phyloP scores from a whole-genome alignment of 768 basidiomycete species.

The Suillus plorans region DNA sequence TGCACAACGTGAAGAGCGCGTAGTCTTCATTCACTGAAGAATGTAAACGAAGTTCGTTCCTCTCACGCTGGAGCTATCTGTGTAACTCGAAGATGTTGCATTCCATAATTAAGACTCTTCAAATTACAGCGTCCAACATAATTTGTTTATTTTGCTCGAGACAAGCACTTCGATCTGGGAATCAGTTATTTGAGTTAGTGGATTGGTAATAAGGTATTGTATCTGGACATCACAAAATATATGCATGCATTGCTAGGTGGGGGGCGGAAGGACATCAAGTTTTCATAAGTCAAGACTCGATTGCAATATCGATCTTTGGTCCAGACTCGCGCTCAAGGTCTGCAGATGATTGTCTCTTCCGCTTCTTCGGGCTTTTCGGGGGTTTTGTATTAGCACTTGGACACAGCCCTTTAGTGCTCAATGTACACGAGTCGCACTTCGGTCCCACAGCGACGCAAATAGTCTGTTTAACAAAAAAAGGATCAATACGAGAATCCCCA shows the following conservation, averaged over 20 bases:
- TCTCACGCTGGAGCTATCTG: neutral
- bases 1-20: neutral
- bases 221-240: neutral
- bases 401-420: slow-evolving; percentile 57
- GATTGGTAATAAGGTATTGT: neutral
- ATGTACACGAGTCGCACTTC: slow-evolving; percentile 60
- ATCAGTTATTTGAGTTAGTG: neutral
- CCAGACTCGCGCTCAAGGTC: slow-evolving; percentile 17
- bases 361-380: slow-evolving; percentile 16
- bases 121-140: neutral
- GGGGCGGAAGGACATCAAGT: neutral
- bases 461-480: slow-evolving; percentile 38
- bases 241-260: neutral
- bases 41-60: neutral
- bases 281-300: slow-evolving; percentile 24
- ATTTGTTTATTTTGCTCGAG: neutral
- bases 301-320: slow-evolving; percentile 39
- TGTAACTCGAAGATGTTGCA: neutral
- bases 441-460: slow-evolving; percentile 68
- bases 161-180: neutral
- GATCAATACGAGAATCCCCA: neutral
- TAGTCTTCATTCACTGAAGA: neutral
- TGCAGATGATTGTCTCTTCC: slow-evolving; percentile 6
- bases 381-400: slow-evolving; percentile 55
- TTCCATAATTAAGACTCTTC: neutral